Conservation (phyloP, 2,329 filamentous ascomycete species). For the Lachnellula suecica region DNA sequence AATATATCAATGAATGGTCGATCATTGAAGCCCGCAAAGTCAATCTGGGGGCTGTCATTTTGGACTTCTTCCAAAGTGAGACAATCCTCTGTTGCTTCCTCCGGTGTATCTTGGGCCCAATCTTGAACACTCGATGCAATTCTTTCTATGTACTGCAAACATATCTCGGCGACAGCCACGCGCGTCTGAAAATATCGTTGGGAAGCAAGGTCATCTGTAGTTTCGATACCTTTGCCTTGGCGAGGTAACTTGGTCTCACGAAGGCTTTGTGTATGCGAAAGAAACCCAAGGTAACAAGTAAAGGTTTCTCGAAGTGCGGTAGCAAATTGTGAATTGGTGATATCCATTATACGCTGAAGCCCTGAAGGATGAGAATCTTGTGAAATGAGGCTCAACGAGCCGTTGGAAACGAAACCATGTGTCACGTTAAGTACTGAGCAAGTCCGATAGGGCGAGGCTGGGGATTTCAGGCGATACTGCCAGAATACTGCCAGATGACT, state of each 20-base stretch:
- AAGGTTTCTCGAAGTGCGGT: slow-evolving; percentile 15
- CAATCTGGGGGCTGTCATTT: not conserved
- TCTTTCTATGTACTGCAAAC: slow-evolving; percentile 8
- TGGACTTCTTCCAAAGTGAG: not conserved
- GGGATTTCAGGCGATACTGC: not conserved
- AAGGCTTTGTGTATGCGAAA: slow-evolving; percentile 9
- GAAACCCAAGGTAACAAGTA: slow-evolving; percentile 10
- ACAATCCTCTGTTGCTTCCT: slow-evolving; percentile 4
- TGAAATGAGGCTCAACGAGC: no score
- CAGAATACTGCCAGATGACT: not conserved
- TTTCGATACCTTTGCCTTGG: slow-evolving; percentile 15
- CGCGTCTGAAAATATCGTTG: slow-evolving; percentile 5
- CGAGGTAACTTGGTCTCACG: slow-evolving; percentile 7
- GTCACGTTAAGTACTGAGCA: not conserved
- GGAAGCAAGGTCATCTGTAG: slow-evolving; percentile 7
- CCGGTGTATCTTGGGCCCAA: slow-evolving; percentile 7
- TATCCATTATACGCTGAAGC: no score
- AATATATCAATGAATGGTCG: slow-evolving; percentile 8
- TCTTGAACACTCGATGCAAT: slow-evolving; percentile 10
- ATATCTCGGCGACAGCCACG: slow-evolving; percentile 8
- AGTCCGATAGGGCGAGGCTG: not conserved
- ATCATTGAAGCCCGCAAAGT: slow-evolving; percentile 2
- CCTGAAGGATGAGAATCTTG: not conserved
- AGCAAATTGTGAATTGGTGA: slow-evolving; percentile 8
- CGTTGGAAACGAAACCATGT: no score